Conservation (phyloP, 352 stramenopile species). For the Pythium dissotocum region DNA sequence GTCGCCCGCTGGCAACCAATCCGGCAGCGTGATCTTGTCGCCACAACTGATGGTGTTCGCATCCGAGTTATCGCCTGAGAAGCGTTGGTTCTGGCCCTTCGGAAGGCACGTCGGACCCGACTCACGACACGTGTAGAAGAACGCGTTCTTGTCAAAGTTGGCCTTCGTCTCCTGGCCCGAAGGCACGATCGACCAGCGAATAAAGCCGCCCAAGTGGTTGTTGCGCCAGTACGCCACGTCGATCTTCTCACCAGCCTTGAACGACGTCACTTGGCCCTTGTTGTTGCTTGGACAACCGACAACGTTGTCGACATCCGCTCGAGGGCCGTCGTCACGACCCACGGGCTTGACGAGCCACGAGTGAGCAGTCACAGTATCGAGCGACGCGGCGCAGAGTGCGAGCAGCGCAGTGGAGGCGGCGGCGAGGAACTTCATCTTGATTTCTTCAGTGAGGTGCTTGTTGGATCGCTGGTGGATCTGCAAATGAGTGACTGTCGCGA, state of each 20-base stretch:
- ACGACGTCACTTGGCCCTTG: slow-evolving; percentile 32
- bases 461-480: not conserved
- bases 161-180: slow-evolving; percentile 31
- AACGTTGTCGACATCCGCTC: slow-evolving; percentile 34
- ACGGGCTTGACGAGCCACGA: slow-evolving; percentile 50
- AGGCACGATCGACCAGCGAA: slow-evolving; percentile 46
- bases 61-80: slow-evolving; percentile 28
- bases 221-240: slow-evolving; percentile 39
- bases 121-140: slow-evolving; percentile 57
- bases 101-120: slow-evolving; percentile 41
- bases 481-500: not conserved
- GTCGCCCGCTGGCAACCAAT: slow-evolving; percentile 44
- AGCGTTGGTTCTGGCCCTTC: slow-evolving; percentile 32
- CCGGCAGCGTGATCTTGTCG: slow-evolving; percentile 45
- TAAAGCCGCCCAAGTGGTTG: slow-evolving; percentile 56
- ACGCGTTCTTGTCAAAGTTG: slow-evolving; percentile 46
- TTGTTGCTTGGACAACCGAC: slow-evolving; percentile 39
- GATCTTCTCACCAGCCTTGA: slow-evolving; percentile 41
- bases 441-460: not conserved
- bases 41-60: slow-evolving; percentile 40
- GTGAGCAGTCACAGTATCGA: slow-evolving; percentile 30
- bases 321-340: slow-evolving; percentile 35
- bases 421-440: not conserved
- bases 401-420: not conserved
- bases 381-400: not conserved